Evolutionary conservation across 2,329 filamentous ascomycete genomes (phyloP).

Genomic region (Neopestalotiopsis clavispora): DNA sequence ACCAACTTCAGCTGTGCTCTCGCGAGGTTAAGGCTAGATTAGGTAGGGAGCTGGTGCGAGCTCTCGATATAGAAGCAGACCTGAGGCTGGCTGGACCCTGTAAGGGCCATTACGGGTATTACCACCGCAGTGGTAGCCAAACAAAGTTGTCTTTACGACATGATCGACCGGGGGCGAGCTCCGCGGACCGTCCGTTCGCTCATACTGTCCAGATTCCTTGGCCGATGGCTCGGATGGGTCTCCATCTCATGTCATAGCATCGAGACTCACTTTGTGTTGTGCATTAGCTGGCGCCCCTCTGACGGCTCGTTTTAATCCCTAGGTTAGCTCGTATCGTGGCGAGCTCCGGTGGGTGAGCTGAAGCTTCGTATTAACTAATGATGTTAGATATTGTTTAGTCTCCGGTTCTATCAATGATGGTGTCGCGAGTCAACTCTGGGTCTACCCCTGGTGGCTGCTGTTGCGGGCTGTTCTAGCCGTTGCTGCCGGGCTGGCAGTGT

Average conservation of each 20-base stretch:
- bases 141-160: constrained; percentile 1
- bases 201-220: not conserved
- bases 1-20: not conserved
- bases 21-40: not conserved
- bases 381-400: not conserved
- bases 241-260: not conserved
- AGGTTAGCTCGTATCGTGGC: constrained; percentile 1
- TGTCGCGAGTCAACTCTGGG: not conserved
- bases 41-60: not conserved
- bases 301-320: not conserved
- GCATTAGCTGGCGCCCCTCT: not conserved
- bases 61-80: not conserved
- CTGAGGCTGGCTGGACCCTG: not conserved
- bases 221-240: not conserved
- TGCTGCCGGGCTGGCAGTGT: not conserved
- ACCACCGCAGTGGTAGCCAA: not conserved
- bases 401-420: not conserved
- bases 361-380: not conserved
- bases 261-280: not conserved
- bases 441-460: not conserved
- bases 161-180: not conserved
- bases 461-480: not conserved
- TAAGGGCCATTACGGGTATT: not conserved
- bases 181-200: not conserved
- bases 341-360: not conserved